Evolutionary conservation across 768 basidiomycete genomes (phyloP).

Genomic region (Tulasnella sp.): DNA sequence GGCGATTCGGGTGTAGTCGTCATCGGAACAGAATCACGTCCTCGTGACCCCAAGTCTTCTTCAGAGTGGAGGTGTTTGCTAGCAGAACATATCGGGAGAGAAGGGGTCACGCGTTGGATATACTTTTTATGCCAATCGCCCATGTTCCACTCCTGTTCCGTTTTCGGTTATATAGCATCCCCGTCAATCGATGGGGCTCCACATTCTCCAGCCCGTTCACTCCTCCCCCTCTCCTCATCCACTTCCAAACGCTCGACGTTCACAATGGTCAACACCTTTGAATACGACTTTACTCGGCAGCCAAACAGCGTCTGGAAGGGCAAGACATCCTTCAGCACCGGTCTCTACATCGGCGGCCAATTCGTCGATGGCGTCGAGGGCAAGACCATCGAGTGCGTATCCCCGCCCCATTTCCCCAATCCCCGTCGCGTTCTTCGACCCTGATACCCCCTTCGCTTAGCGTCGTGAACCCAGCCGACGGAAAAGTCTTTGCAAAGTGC

Average conservation of each 20-base stretch:
- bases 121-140: neutral
- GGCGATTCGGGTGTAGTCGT: neutral
- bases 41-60: neutral
- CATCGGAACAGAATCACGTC: neutral
- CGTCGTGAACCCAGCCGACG: constrained; percentile 64
- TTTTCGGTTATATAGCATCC: neutral
- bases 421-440: neutral
- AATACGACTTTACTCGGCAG: constrained; percentile 28
- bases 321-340: constrained; percentile 47
- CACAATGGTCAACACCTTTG: constrained; percentile 23
- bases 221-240: neutral
- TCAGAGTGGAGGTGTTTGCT: neutral
- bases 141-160: neutral
- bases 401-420: neutral
- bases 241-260: neutral
- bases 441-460: constrained; percentile 38
- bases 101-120: neutral
- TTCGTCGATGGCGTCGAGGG: constrained; percentile 56
- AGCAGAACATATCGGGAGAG: neutral
- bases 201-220: neutral
- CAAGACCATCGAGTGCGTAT: constrained; percentile 64
- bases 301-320: constrained; percentile 22
- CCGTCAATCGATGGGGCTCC: neutral
- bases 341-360: constrained; percentile 68
- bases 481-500: constrained; percentile 52